A percentile compares a stretch with the other conserved stretches of the same genome.
These are phyloP conservation scores for Hymenoscyphus infarciens DNA, from an alignment of 2,329 filamentous ascomycete genomes.

Conservation along the genomic window DNA sequence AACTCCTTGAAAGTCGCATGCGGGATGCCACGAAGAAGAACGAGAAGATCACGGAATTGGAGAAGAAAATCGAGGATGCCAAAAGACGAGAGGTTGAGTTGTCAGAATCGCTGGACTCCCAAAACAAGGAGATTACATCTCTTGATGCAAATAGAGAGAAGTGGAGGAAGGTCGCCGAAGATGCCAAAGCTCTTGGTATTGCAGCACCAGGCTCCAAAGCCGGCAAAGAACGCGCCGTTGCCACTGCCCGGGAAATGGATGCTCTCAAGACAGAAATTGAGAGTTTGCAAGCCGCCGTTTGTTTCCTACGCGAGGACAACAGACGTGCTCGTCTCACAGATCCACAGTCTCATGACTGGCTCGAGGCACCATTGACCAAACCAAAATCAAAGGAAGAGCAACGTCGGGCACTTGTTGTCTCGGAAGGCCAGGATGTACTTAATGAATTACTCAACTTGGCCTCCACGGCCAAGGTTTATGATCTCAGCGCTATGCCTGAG, in stretches of 20 bases:
- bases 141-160: slow-evolving; percentile 65
- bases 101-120: slow-evolving; percentile 62
- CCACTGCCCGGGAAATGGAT: slow-evolving; percentile 70
- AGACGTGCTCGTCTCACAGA: slow-evolving; percentile 56
- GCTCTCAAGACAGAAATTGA: slow-evolving; percentile 65
- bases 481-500: slow-evolving; percentile 53
- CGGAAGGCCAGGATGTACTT: slow-evolving; percentile 62
- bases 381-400: slow-evolving; percentile 43
- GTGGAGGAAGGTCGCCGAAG: slow-evolving; percentile 67
- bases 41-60: slow-evolving; percentile 62
- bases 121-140: slow-evolving; percentile 61
- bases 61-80: slow-evolving; percentile 53
- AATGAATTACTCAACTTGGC: slow-evolving; percentile 62
- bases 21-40: slow-evolving; percentile 77
- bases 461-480: slow-evolving; percentile 52
- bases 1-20: slow-evolving; percentile 85
- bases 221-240: slow-evolving; percentile 63
- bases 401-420: slow-evolving; percentile 49
- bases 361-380: slow-evolving; percentile 56
- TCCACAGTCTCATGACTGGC: slow-evolving; percentile 57
- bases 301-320: slow-evolving; percentile 66
- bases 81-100: slow-evolving; percentile 50
- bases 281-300: slow-evolving; percentile 60
- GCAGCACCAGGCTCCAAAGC: slow-evolving; percentile 49
- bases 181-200: slow-evolving; percentile 52